Evolutionary conservation across 345 rosid species (phyloP), one percentile per base, ranked within the genome.

Genomic region (Pelargonium nanum): DNA sequence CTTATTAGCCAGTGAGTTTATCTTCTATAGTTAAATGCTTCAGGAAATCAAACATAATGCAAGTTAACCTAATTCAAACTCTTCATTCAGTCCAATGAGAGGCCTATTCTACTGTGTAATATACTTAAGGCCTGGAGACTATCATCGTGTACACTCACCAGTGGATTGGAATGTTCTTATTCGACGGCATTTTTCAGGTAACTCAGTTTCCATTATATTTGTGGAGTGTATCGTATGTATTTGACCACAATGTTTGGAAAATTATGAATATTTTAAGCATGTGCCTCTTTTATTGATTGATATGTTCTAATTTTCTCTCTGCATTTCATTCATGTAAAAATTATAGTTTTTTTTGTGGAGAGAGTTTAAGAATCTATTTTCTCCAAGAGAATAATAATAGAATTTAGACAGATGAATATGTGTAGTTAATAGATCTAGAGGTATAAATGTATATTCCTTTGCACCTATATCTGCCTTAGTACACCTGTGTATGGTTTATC

Each of bases 41-140:
- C 61, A 40, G 9, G 28, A 24, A 24, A 30, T 34, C 48, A 19
- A 56, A 44, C 16, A 22, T 16, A 22, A n/a, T 26, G 34, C 40
- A 55, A 25, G 51, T 9, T 34, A 32, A 51, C 6, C 57, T 66
- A 60, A 55, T 30, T 61, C 21, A 60, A 32, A 59, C 8, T 45
- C 56, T 48, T 70, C n/a, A 48, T 69, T 76, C 86, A 89, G 94
- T 75, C 85, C 97, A 25, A 67, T 75, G 80, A 87, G 78, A 69
- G 94, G 97, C 75, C 91, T 93, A 51, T 89, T 85, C 76, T 93
- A 87, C 76, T 93, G 97, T 65, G 99, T 93, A 53, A 81, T 93
- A 73, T 93, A 93, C 80, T 77, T 93, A 72, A 84, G 67, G 66
- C 97, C 86, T 60, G 99, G 99, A 61, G 91, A 89, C 61, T 93